phyloP scores from a whole-genome alignment of 495 filamentous ascomycete genomes.

The Talaromyces borbonicus region DNA sequence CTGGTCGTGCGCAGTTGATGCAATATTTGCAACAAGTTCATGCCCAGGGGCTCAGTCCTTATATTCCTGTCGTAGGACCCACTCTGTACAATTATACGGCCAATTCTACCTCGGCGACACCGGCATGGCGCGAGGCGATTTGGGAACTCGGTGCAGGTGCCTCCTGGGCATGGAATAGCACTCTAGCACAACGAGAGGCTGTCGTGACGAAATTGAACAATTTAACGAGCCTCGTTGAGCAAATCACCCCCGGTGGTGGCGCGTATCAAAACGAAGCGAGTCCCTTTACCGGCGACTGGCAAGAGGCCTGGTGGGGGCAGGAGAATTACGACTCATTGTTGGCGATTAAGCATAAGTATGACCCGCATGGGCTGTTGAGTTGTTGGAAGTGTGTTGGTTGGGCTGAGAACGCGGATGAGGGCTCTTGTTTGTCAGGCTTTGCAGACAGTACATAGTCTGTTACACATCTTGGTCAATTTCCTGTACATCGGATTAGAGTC shows the following conservation, averaged over 20 bases:
- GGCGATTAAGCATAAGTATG: constrained; percentile 34
- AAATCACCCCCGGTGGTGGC: constrained; percentile 30
- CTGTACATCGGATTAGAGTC: background rate
- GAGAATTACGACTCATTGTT: constrained; percentile 33
- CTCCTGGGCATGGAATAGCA: constrained; percentile 26
- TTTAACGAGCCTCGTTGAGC: constrained; percentile 24
- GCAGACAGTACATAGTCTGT: background rate
- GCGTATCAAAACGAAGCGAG: constrained; percentile 41
- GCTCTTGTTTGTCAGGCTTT: background rate
- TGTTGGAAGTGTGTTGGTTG: constrained; percentile 35
- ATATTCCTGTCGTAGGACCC: constrained; percentile 23
- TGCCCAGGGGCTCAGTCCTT: constrained; percentile 13
- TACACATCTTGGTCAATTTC: background rate
- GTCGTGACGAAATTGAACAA: constrained; percentile 23
- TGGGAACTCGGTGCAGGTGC: constrained; percentile 28
- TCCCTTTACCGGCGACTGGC: constrained; percentile 32
- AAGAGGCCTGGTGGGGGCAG: constrained; percentile 37
- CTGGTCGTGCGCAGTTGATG: constrained; percentile 19
- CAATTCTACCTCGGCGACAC: constrained; percentile 27
- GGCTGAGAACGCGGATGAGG: constrained; percentile 14
- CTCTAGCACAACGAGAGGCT: constrained; percentile 21
- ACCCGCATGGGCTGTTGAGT: constrained; percentile 32
- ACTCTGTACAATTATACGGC: constrained; percentile 19
- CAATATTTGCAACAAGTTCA: constrained; percentile 8
- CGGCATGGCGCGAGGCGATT: constrained; percentile 34